Base-by-base conservation (phyloP, 495 filamentous ascomycete genomes). In the Penicillium verhagenii region DNA sequence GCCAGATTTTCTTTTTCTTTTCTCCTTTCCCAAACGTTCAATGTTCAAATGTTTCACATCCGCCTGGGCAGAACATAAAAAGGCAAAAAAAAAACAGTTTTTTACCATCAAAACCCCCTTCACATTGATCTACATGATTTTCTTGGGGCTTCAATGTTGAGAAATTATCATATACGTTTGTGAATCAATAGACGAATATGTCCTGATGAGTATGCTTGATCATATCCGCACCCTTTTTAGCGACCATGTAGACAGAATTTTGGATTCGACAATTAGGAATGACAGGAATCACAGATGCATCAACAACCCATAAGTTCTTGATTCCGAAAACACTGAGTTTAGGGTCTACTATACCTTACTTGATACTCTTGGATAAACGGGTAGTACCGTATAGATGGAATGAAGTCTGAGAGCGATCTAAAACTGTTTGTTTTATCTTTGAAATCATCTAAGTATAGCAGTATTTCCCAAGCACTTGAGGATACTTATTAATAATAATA, bases 381-480 rank as follows among this genome's bases (percentile, higher is more conserved):
- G 60, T 50, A 14, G 71, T 78, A 21, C 80, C 79, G n/a, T 79
- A 84, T 18, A 82, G 82, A 60, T 71, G 81, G 70, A 82, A 85
- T 10, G 76, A 81, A 45, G 82, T 85, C 67, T 84, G 80, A 37
- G 68, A 75, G 18, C 82, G 71, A 58, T 84, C 81, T 52, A 85
- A 62, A 44, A 86, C 78, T 40, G 74, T 61, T 53, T 72, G 47
- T 11, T 81, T 76, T 82, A 86, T 85, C 6, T n/a, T n/a, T n/a
- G n/a, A 78, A 77, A 50, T 86, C 80, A 3, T 72, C 76, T n/a
- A n/a, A n/a, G 9, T 75, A 53, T 3, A 77, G 69, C 5, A 82
- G 82, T 80, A 85, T 83, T n/a, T 72, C 64, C 81, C 80, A 85
- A n/a, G n/a, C n/a, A n/a, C n/a, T n/a, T n/a, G n/a, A 6, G 82